Evolutionary conservation across 225 moss, liverwort and hornwort species (phyloP).

Genomic region (Antitrichia curtipendula): DNA sequence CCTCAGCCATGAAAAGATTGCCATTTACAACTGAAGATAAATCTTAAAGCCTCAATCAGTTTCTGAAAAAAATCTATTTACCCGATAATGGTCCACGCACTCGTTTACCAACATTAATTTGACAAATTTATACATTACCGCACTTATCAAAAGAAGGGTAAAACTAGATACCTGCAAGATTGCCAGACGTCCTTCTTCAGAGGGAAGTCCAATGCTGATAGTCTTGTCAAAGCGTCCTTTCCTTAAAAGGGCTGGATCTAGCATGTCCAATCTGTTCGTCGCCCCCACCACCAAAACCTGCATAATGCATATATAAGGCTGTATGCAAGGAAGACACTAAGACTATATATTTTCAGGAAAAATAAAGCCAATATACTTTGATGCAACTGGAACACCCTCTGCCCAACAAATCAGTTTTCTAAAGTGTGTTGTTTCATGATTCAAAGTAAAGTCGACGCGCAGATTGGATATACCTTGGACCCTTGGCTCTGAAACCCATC

Average conservation of each 20-base stretch:
- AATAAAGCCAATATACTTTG: background rate
- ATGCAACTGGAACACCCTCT: background rate
- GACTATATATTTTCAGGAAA: background rate
- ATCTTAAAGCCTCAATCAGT: background rate
- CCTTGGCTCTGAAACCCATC: constrained; percentile 98
- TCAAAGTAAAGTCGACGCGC: background rate
- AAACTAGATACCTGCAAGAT: constrained; percentile 59
- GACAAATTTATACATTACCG: background rate
- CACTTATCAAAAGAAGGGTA: background rate
- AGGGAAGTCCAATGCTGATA: constrained; percentile 89
- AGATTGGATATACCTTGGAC: constrained; percentile 55
- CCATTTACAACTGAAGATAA: background rate
- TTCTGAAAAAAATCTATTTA: background rate
- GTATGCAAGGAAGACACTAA: background rate
- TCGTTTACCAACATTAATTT: background rate
- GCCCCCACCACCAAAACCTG: constrained; percentile 99
- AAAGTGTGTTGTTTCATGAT: background rate
- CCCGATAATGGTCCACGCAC: background rate
- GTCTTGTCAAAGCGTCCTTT: constrained; percentile 99
- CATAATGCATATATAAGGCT: background rate
- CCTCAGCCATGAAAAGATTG: background rate
- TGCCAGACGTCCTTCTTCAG: constrained; percentile 91
- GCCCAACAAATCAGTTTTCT: background rate
- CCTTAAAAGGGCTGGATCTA: constrained; percentile 90
- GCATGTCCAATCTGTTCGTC: constrained; percentile 98